Evolutionary conservation across 2,329 filamentous ascomycete species (phyloP).

Genomic region (Pseudofabraea citricarpa): DNA sequence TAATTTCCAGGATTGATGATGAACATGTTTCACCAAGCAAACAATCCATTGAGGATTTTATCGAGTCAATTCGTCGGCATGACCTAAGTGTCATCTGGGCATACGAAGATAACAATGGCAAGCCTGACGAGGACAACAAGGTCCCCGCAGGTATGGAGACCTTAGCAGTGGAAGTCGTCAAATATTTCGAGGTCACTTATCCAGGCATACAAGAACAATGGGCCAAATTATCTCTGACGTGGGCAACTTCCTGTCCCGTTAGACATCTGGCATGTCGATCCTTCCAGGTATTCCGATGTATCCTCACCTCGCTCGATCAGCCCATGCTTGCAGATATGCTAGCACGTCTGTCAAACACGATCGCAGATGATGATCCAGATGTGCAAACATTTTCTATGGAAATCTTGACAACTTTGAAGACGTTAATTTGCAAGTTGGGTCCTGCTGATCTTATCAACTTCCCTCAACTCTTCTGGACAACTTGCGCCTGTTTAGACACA

Average conservation of each 20-base stretch:
- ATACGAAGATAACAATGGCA: slow-evolving; percentile 89
- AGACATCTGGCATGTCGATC: slow-evolving; percentile 92
- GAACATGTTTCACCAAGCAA: slow-evolving; percentile 58
- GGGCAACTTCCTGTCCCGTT: slow-evolving; percentile 96
- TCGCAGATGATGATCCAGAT: slow-evolving; percentile 89
- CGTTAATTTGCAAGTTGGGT: slow-evolving; percentile 81
- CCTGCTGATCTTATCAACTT: slow-evolving; percentile 78
- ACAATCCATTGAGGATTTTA: slow-evolving; percentile 76
- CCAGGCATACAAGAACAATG: slow-evolving; percentile 86
- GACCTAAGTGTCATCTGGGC: slow-evolving; percentile 85
- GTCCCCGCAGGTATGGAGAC: slow-evolving; percentile 86
- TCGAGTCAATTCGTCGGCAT: slow-evolving; percentile 80
- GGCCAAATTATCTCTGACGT: slow-evolving; percentile 84
- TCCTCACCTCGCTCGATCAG: slow-evolving; percentile 84
- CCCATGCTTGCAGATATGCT: slow-evolving; percentile 97
- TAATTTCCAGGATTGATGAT: slow-evolving; percentile 74
- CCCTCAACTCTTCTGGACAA: slow-evolving; percentile 96
- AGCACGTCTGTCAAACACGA: slow-evolving; percentile 88
- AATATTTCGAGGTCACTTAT: slow-evolving; percentile 79
- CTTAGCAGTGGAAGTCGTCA: slow-evolving; percentile 75
- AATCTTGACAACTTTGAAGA: slow-evolving; percentile 89
- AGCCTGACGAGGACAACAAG: slow-evolving; percentile 67
- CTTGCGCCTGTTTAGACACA: slow-evolving; percentile 90
- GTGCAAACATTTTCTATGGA: slow-evolving; percentile 98
- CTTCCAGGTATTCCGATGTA: slow-evolving; percentile 94